Percentiles rank a stretch among this genome's conserved stretches.
Conservation (phyloP, 1,139 yeast species). For the Kurtzmaniella natalensis region DNA sequence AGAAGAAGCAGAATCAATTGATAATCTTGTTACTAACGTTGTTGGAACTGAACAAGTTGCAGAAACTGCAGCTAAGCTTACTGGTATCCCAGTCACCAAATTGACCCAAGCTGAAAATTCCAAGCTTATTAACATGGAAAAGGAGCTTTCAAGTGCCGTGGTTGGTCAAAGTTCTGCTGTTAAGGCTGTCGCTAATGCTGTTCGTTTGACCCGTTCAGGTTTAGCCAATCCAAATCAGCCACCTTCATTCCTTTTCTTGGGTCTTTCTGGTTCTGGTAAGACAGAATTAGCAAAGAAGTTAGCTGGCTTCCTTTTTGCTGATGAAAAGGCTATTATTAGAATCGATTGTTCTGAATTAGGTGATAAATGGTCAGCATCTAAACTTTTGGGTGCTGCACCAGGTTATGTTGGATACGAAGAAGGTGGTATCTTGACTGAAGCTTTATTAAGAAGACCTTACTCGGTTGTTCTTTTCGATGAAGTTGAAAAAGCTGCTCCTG, state of each 20-base stretch:
- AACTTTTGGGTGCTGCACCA: slow-evolving; percentile 94
- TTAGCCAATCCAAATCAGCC: slow-evolving; percentile 95
- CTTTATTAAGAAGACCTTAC: slow-evolving; percentile 86
- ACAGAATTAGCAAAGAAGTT: slow-evolving; percentile 95
- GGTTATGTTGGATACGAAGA: slow-evolving; percentile 98
- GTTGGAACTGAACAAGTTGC: slow-evolving; percentile 93
- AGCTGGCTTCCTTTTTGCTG: slow-evolving; percentile 93
- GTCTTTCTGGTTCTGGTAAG: slow-evolving; percentile 97
- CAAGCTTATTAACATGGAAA: slow-evolving; percentile 92
- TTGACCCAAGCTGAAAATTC: slow-evolving; percentile 93
- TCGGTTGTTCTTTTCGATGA: slow-evolving; percentile 94
- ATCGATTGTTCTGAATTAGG: slow-evolving; percentile 95
- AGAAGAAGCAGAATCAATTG: slow-evolving; percentile 58
- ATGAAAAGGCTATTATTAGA: slow-evolving; percentile 93
- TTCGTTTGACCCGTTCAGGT: slow-evolving; percentile 92
- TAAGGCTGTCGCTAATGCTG: slow-evolving; percentile 92
- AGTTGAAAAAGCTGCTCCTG: slow-evolving; percentile 99
- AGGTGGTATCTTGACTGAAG: slow-evolving; percentile 94
- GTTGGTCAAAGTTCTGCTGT: slow-evolving; percentile 98
- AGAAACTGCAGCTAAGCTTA: slow-evolving; percentile 94
- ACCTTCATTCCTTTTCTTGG: slow-evolving; percentile 90
- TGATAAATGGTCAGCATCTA: slow-evolving; percentile 94
- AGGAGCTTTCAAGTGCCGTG: slow-evolving; percentile 71
- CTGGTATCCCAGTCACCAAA: slow-evolving; percentile 98
- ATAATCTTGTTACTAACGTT: slow-evolving; percentile 74